phyloP scores from a whole-genome alignment of 345 rosid genomes.

The Linum lewisii region DNA sequence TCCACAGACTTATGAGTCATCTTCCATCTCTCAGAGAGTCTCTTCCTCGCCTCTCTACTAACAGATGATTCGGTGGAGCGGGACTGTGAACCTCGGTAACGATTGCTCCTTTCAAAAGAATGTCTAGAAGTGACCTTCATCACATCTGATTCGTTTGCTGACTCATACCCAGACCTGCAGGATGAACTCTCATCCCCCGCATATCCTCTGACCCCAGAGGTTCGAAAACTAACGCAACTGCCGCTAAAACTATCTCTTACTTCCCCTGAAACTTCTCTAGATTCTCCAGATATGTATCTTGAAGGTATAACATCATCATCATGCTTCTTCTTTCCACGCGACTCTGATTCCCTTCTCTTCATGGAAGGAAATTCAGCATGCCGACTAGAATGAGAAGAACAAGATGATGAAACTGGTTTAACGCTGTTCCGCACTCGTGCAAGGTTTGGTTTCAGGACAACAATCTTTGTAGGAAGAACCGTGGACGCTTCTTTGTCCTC shows the following conservation, averaged over 20 bases:
- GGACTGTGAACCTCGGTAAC: conserved; percentile 34
- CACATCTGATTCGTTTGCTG: conserved; percentile 56
- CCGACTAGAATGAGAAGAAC: conserved; percentile 34
- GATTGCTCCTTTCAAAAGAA: conserved; percentile 29
- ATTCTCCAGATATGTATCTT: conserved; percentile 52
- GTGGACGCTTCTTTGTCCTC: conserved; percentile 31
- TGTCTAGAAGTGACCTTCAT: conserved; percentile 34
- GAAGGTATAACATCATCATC: conserved; percentile 33
- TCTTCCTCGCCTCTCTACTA: conserved; percentile 75
- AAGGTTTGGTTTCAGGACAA: conserved; percentile 78
- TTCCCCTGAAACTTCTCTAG: conserved; percentile 56
- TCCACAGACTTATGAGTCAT: conserved; percentile 58
- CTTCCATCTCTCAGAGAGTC: conserved; percentile 96
- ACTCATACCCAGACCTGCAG: conserved; percentile 53
- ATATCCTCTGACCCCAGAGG: conserved; percentile 51
- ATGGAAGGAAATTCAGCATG: conserved; percentile 28
- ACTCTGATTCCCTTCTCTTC: conserved; percentile 26
- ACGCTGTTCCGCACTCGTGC: conserved; percentile 43
- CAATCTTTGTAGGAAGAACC: conserved; percentile 60
- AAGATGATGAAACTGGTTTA: conserved; percentile 38
- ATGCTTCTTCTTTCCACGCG: conserved; percentile 37
- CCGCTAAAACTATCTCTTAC: conserved; percentile 36
- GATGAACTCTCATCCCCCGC: conserved; percentile 75
- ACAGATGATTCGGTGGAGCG: conserved; percentile 55
- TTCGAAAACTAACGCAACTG: conserved; percentile 34